Conservation (phyloP, 768 basidiomycete genomes). For the Chalciporus chontae region DNA sequence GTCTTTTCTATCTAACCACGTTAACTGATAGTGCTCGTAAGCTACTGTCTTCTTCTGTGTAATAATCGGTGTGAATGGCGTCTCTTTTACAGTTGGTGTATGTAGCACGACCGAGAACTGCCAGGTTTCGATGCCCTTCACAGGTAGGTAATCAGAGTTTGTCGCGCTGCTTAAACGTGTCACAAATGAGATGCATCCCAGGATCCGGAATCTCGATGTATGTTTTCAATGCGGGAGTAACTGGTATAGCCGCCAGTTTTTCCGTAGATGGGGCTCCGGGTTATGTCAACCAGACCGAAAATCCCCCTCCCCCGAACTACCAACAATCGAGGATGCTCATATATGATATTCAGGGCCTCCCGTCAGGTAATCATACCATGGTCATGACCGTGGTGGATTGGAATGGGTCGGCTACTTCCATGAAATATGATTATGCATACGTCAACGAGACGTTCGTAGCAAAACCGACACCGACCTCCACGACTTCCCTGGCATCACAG, state of each 20-base stretch:
- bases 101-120: constrained; percentile 15
- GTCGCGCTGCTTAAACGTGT: neutral
- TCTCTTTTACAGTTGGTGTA: constrained; percentile 10
- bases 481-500: neutral
- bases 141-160: constrained; percentile 5
- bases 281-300: neutral
- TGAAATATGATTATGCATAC: constrained; percentile 28
- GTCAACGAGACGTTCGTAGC: constrained; percentile 22
- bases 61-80: neutral
- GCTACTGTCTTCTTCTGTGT: neutral
- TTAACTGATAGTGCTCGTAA: constrained; percentile 16
- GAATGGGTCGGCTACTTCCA: constrained; percentile 11
- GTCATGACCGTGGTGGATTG: constrained; percentile 22
- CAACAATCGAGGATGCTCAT: constrained; percentile 22
- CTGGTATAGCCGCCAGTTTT: constrained; percentile 23
- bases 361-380: constrained; percentile 15
- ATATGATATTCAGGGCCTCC: constrained; percentile 16
- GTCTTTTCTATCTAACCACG: neutral
- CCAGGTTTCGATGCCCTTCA: constrained; percentile 18
- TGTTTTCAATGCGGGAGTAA: constrained; percentile 17
- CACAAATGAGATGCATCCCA: neutral
- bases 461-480: constrained; percentile 1
- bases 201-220: constrained; percentile 28
- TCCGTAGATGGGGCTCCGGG: constrained; percentile 13
- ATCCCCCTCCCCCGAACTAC: constrained; percentile 12